A percentile compares a stretch with the other conserved stretches of the same genome.
These are phyloP conservation scores for Rubia peregrina DNA, from an alignment of 305 asterid species.

Conservation along the genomic window DNA sequence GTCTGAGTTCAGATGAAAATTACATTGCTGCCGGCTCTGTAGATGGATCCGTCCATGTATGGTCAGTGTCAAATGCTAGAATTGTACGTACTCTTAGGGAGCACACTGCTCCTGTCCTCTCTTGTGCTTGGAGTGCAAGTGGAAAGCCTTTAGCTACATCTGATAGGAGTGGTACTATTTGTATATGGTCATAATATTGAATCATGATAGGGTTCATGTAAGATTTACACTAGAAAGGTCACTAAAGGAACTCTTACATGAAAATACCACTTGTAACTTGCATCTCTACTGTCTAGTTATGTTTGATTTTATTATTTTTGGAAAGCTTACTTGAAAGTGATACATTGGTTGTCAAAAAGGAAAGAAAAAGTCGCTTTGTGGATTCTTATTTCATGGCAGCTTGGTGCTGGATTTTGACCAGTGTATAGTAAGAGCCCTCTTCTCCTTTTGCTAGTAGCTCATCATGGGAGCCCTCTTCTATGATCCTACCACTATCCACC, in stretches of 20 bases:
- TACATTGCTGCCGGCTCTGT: slow-evolving; percentile 81
- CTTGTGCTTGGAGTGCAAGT: slow-evolving; percentile 77
- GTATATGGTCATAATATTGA: slow-evolving; percentile 50
- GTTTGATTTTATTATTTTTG: background rate
- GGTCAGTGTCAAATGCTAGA: slow-evolving; percentile 64
- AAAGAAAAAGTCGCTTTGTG: background rate
- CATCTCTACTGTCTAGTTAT: background rate
- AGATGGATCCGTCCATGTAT: slow-evolving; percentile 78
- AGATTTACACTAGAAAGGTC: background rate
- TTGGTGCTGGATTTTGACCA: slow-evolving; percentile 36
- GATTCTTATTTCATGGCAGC: slow-evolving; percentile 5
- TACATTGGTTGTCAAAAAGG: background rate
- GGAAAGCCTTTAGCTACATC: slow-evolving; percentile 81
- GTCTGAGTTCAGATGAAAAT: slow-evolving; percentile 78
- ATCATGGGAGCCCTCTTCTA: slow-evolving; percentile 40
- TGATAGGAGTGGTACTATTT: slow-evolving; percentile 65
- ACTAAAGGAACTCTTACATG: background rate
- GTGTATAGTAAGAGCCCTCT: slow-evolving; percentile 31
- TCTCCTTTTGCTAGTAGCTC: slow-evolving; percentile 40
- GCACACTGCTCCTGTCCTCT: slow-evolving; percentile 58
- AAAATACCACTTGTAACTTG: background rate
- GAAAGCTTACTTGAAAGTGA: background rate
- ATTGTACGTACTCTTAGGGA: slow-evolving; percentile 76
- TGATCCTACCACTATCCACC: slow-evolving; percentile 38
- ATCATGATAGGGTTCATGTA: background rate